Percentiles rank a stretch among this genome's conserved stretches.
Evolutionary conservation across 345 rosid species (phyloP).

Genomic region (Eucalyptus decipiens): DNA sequence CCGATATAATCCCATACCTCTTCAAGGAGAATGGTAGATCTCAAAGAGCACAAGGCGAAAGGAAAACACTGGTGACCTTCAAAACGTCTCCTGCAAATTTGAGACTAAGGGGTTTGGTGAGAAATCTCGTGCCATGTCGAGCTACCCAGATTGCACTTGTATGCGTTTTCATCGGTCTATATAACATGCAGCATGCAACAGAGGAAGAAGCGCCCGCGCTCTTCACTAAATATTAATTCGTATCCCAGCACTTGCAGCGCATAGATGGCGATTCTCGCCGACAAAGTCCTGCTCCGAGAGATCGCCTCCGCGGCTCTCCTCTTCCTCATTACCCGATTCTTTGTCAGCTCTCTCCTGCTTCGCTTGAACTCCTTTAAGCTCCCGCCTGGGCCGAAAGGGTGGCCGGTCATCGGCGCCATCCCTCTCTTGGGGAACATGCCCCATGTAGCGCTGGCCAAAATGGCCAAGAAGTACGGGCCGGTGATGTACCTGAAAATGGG

Average conservation of each 20-base stretch:
- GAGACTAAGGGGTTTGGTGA: background rate
- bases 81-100: background rate
- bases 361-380: background rate
- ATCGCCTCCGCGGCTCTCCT: background rate
- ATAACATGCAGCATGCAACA: background rate
- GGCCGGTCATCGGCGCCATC: slow-evolving; percentile 48
- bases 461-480: slow-evolving; percentile 48
- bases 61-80: background rate
- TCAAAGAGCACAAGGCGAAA: background rate
- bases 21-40: background rate
- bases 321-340: slow-evolving; percentile 12
- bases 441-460: slow-evolving; percentile 28
- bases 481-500: slow-evolving; percentile 49
- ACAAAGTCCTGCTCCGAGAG: slow-evolving; percentile 8
- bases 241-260: background rate
- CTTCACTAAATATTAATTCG: too few species aligned
- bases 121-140: background rate
- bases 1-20: background rate
- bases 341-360: slow-evolving; percentile 1
- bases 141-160: background rate
- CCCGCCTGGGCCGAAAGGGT: slow-evolving; percentile 1
- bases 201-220: too few species aligned
- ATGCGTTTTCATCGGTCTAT: background rate
- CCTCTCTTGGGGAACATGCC: slow-evolving; percentile 48
- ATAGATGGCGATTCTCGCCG: background rate